phyloP scores from a whole-genome alignment of 2,329 filamentous ascomycete genomes.

The Beauveria pseudobassiana region DNA sequence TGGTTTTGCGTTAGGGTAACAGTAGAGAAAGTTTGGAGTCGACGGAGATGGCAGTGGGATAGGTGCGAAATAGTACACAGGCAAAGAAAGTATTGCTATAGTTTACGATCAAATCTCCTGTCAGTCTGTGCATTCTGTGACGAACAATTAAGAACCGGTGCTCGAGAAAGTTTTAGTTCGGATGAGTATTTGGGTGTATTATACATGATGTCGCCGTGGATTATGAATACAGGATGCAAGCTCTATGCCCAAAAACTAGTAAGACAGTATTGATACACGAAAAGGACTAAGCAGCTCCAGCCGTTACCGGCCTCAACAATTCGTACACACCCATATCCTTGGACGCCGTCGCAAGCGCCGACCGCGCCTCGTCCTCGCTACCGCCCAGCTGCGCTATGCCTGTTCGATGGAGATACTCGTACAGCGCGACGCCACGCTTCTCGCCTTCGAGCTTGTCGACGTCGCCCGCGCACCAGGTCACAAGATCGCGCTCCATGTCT shows the following conservation, averaged over 20 bases:
- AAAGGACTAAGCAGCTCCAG: background rate
- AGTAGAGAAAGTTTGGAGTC: too few relatives aligned
- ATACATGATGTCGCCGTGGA: background rate
- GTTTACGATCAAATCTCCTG: too few relatives aligned
- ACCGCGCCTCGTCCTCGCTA: constrained; percentile 18
- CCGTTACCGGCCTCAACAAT: constrained; percentile 17
- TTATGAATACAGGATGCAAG: background rate
- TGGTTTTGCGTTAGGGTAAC: background rate
- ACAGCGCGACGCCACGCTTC: constrained; percentile 31
- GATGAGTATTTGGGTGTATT: background rate
- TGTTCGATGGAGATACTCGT: constrained; percentile 33
- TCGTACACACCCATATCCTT: constrained; percentile 37
- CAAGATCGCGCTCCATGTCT: constrained; percentile 33
- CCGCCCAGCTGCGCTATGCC: constrained; percentile 25
- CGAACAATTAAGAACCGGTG: too few relatives aligned
- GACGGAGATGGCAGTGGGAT: too few relatives aligned
- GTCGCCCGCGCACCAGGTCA: constrained; percentile 23
- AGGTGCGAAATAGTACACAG: too few relatives aligned
- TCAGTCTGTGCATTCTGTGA: too few relatives aligned
- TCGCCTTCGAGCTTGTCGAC: constrained; percentile 28
- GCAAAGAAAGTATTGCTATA: too few relatives aligned
- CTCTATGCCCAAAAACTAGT: background rate
- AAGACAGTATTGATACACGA: background rate
- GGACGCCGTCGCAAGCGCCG: constrained; percentile 26
- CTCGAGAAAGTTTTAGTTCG: background rate